Evolutionary conservation across 2,329 filamentous ascomycete genomes (phyloP), one percentile per base, ranked within the genome.

Genomic region (Ceratocystis ficicola): DNA sequence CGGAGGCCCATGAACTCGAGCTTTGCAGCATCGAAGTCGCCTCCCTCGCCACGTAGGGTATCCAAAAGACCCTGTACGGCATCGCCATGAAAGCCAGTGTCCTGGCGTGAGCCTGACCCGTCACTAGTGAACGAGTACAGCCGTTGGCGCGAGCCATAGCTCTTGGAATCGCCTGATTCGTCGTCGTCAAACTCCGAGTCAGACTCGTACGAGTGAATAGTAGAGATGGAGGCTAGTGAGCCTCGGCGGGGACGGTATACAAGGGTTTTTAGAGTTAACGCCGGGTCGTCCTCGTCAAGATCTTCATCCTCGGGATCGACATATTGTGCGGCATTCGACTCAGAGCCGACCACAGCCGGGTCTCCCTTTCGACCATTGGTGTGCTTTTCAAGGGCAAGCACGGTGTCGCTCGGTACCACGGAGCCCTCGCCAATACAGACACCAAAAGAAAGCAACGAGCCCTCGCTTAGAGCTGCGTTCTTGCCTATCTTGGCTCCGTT

Each of bases 1-100:
- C 93, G 87, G n/a, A 97, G 80, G 60, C 90, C 89, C 79, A 92
- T 95, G 69, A 99, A 88, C 74, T 99, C 94, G 44, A 97, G 83
- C 73, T 93, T 90, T 62, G 84, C 83, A 1, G 80, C 80, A 72
- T 96, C 92, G 69, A 95, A 94, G 73, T 95, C 89, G 10, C 85
- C 83, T 15, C 84, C 83, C 12, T 86, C 84, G 25, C 86, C 87
- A 63, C 88, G 86, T 52, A 97, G 80, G 28, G 90, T 89, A 72
- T 96, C 92, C 68, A 92, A 82, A n/a, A 97, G 83, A 68, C 90
- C 93, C 69, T 86, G 81, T 2, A 93, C 89, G 30, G 93, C 93
- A 72, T 96, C 93, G 68, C 87, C 81, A 73, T 96, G 89, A 81
- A 97, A 97, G 67, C 85, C 73, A 69, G 73, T 76, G 67, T 75